A percentile compares a stretch with the other conserved stretches of the same genome.
Conservation (phyloP, 2,329 filamentous ascomycete genomes). For the Fusarium musae region DNA sequence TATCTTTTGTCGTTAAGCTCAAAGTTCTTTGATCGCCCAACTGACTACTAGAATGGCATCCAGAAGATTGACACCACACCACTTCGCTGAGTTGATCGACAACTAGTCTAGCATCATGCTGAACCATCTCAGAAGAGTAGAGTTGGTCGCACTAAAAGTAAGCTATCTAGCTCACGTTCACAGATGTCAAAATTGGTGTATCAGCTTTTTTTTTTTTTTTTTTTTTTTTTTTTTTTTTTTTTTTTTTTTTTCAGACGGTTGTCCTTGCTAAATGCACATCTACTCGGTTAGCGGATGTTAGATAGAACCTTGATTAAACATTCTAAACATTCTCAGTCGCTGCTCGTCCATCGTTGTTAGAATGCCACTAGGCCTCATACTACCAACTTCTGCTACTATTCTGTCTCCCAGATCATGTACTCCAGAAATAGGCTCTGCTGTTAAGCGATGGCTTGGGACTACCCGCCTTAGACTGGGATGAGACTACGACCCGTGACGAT, state of each 20-base stretch:
- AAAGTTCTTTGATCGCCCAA: background rate
- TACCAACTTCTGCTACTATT: background rate
- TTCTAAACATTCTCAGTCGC: background rate
- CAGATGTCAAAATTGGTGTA: background rate
- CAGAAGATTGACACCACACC: constrained; percentile 10
- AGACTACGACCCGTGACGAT: background rate
- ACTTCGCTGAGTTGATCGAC: constrained; percentile 17
- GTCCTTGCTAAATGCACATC: background rate
- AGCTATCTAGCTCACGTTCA: background rate
- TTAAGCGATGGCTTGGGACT: background rate
- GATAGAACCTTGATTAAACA: background rate
- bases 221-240: background rate
- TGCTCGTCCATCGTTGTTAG: background rate
- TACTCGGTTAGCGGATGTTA: background rate
- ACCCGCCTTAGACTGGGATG: background rate
- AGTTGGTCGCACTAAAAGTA: background rate
- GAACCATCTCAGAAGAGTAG: background rate
- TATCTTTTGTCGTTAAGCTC: background rate
- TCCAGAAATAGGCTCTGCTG: background rate
- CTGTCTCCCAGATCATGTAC: background rate
- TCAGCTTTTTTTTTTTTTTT: background rate
- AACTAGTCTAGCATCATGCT: constrained; percentile 1
- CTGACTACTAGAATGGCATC: constrained; percentile 1
- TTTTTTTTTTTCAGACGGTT: background rate
- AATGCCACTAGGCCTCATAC: background rate